phyloP scores from a whole-genome alignment of 306 rosid genomes.

The Myrica gale region DNA sequence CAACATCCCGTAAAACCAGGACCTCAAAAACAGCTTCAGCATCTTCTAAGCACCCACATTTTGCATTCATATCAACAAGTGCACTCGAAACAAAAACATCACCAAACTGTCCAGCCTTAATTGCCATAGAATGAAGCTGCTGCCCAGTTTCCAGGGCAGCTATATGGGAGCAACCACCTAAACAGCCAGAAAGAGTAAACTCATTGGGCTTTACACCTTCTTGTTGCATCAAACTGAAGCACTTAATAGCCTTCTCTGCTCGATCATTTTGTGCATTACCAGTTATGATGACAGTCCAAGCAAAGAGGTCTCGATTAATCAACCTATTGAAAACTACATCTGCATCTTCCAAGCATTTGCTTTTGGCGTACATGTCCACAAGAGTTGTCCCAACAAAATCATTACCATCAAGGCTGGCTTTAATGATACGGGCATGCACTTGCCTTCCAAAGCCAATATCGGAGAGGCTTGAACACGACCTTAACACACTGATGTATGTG shows the following conservation, averaged over 20 bases:
- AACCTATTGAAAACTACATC: slow-evolving; percentile 5
- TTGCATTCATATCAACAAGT: slow-evolving; percentile 42
- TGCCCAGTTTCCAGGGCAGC: slow-evolving; percentile 11
- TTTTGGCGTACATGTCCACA: slow-evolving; percentile 38
- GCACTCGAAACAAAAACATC: slow-evolving; percentile 25
- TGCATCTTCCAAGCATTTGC: slow-evolving; percentile 28
- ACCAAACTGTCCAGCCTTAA: background rate
- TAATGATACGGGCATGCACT: slow-evolving; percentile 34
- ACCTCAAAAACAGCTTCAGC: slow-evolving; percentile 37
- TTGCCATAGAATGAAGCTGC: slow-evolving; percentile 14
- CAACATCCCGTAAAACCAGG: slow-evolving; percentile 27
- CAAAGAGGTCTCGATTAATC: slow-evolving; percentile 6
- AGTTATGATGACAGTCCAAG: slow-evolving; percentile 5
- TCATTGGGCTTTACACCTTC: slow-evolving; percentile 11
- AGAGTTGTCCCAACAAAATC: slow-evolving; percentile 39
- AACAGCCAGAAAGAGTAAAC: slow-evolving; percentile 10
- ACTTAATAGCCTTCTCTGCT: slow-evolving; percentile 8
- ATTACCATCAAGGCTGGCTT: slow-evolving; percentile 31
- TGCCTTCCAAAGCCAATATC: slow-evolving; percentile 38
- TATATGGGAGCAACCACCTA: slow-evolving; percentile 11
- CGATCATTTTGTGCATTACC: background rate
- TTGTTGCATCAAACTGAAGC: background rate
- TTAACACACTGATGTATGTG: slow-evolving; percentile 38
- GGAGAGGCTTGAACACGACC: slow-evolving; percentile 38
- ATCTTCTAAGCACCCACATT: slow-evolving; percentile 41